A percentile compares a stretch with the other conserved stretches of the same genome.
Evolutionary conservation across 169 alveolate genomes (phyloP).

Genomic region (Cryptosporidium baileyi): DNA sequence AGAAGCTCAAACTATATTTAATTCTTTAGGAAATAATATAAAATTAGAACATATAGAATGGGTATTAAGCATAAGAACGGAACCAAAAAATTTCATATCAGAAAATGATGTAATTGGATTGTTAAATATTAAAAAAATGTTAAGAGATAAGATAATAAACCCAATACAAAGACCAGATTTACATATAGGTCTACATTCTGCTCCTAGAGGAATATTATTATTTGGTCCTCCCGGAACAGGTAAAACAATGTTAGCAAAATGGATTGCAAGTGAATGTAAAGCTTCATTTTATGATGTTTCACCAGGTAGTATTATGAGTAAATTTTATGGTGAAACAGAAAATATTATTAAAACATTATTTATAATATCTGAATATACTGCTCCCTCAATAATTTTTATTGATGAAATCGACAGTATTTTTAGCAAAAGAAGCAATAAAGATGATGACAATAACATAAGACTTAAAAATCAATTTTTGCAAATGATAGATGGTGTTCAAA

Average conservation of each 20-base stretch:
- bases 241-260: constrained; percentile 87
- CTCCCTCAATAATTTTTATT: constrained; percentile 91
- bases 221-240: constrained; percentile 91
- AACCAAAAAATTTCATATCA: constrained; percentile 40
- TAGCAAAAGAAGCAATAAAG: constrained; percentile 86
- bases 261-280: constrained; percentile 91
- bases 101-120: constrained; percentile 60
- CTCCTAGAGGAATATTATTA: constrained; percentile 85
- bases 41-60: constrained; percentile 53
- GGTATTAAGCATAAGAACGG: constrained; percentile 64
- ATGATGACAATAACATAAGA: constrained; percentile 89
- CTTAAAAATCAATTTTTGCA: constrained; percentile 92
- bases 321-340: constrained; percentile 93
- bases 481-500: constrained; percentile 92
- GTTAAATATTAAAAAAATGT: constrained; percentile 72
- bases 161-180: constrained; percentile 85
- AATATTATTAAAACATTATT: constrained; percentile 89
- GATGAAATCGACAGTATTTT: constrained; percentile 94
- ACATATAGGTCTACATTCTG: constrained; percentile 85
- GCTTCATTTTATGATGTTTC: constrained; percentile 91
- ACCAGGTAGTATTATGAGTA: constrained; percentile 90
- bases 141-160: constrained; percentile 83
- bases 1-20: constrained; percentile 6
- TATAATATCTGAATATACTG: constrained; percentile 86
- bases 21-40: constrained; percentile 1